Percentiles rank a stretch among this genome's conserved stretches.
phyloP scores from a whole-genome alignment of 2,329 filamentous ascomycete species.

The Monosporascus sp. region DNA sequence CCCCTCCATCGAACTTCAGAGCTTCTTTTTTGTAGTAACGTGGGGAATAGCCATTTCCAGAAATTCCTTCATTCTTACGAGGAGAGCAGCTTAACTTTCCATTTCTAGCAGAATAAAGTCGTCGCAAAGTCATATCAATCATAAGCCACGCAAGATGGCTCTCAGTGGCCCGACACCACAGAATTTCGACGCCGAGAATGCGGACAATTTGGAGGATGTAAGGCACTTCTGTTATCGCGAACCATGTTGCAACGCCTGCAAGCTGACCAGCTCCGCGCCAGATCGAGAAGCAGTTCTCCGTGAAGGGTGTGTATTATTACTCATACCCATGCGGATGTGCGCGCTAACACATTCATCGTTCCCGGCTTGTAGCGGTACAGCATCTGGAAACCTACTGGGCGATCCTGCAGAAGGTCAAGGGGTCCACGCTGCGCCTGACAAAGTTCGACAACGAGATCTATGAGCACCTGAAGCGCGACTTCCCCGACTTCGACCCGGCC shows the following conservation, averaged over 20 bases:
- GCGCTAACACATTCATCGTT: conserved; percentile 5
- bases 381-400: conserved; percentile 97
- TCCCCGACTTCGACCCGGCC: conserved; percentile 87
- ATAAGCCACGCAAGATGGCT: background rate
- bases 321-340: conserved; percentile 4
- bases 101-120: too few relatives aligned
- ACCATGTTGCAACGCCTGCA: background rate
- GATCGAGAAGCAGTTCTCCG: conserved; percentile 99
- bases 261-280: conserved; percentile 28
- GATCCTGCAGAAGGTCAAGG: conserved; percentile 85
- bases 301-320: conserved; percentile 62
- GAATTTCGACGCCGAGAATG: conserved; percentile 45
- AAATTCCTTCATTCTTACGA: too few relatives aligned
- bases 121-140: too few relatives aligned
- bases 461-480: conserved; percentile 79
- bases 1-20: too few relatives aligned
- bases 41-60: too few relatives aligned
- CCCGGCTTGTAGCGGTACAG: conserved; percentile 62
- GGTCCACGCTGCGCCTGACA: conserved; percentile 84
- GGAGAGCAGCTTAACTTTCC: too few relatives aligned
- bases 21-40: too few relatives aligned
- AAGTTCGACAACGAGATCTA: conserved; percentile 94
- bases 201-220: conserved; percentile 27
- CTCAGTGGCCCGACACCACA: conserved; percentile 29
- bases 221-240: conserved; percentile 5